A percentile compares a stretch with the other conserved stretches of the same genome.
phyloP scores from a whole-genome alignment of 2,329 filamentous ascomycete species.

The Colletotrichum theobromicola region DNA sequence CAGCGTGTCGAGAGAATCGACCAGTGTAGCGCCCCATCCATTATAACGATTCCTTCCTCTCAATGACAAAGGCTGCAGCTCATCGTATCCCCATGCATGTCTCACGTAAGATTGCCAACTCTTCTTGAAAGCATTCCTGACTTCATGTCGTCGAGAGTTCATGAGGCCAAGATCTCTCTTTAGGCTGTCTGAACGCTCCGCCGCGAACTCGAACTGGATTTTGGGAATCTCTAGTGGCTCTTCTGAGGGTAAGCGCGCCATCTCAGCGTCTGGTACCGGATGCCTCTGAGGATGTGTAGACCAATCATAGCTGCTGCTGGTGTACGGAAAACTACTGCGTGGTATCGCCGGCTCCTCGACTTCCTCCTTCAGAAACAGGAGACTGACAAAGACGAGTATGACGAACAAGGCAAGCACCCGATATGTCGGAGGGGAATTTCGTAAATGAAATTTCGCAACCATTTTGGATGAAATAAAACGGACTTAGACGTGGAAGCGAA shows the following conservation, averaged over 20 bases:
- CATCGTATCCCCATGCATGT: slow-evolving; percentile 52
- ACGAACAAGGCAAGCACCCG: slow-evolving; percentile 13
- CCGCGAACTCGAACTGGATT: slow-evolving; percentile 17
- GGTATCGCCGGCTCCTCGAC: neutral
- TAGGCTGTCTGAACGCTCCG: slow-evolving; percentile 3
- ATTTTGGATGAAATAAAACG: neutral
- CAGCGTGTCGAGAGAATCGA: slow-evolving; percentile 54
- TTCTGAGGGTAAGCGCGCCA: slow-evolving; percentile 19
- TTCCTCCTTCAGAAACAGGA: neutral
- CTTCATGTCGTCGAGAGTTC: slow-evolving; percentile 42
- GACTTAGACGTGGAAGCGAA: neutral
- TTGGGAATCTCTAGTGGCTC: slow-evolving; percentile 5
- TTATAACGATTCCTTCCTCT: slow-evolving; percentile 44
- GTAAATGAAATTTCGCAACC: slow-evolving; percentile 17
- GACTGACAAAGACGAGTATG: slow-evolving; percentile 5
- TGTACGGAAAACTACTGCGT: neutral
- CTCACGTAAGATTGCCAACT: slow-evolving; percentile 48
- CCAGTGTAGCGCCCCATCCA: slow-evolving; percentile 51
- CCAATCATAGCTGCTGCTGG: slow-evolving; percentile 25
- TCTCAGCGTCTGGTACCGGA: slow-evolving; percentile 21
- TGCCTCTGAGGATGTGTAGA: slow-evolving; percentile 19
- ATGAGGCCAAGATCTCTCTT: slow-evolving; percentile 30
- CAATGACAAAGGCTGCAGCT: slow-evolving; percentile 47
- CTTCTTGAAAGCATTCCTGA: slow-evolving; percentile 38
- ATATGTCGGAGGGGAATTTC: slow-evolving; percentile 17